phyloP scores from a whole-genome alignment of 2,329 filamentous ascomycete genomes.

The Fusarium bactridioides region DNA sequence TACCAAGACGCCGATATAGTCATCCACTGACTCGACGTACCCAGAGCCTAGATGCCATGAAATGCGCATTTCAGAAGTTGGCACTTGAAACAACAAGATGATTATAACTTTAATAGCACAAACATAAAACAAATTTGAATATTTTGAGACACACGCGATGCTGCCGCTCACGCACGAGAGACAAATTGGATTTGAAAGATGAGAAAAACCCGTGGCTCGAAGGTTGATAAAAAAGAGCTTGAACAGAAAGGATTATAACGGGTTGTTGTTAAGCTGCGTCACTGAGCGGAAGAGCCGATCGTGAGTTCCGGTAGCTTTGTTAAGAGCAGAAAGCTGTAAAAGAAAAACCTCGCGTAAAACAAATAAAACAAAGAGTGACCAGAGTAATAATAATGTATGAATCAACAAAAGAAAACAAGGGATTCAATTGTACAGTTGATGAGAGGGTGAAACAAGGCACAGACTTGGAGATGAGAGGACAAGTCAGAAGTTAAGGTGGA shows the following conservation, averaged over 20 bases:
- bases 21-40: slow-evolving; percentile 55
- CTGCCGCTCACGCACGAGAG: background rate
- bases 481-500: slow-evolving; percentile 31
- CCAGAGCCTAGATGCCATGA: slow-evolving; percentile 44
- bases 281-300: slow-evolving; percentile 21
- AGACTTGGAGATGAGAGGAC: slow-evolving; percentile 38
- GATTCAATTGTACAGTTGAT: slow-evolving; percentile 24
- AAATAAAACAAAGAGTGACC: slow-evolving; percentile 12
- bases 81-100: background rate
- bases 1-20: slow-evolving; percentile 61
- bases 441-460: slow-evolving; percentile 32
- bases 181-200: background rate
- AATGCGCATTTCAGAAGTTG: slow-evolving; percentile 39
- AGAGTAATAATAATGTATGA: background rate
- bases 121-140: background rate
- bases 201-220: background rate
- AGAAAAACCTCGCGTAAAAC: background rate
- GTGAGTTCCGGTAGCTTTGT: background rate
- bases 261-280: slow-evolving; percentile 29
- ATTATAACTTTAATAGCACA: slow-evolving; percentile 8
- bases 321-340: background rate
- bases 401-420: slow-evolving; percentile 12
- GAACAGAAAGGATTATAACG: background rate
- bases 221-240: slow-evolving; percentile 1
- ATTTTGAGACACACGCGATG: background rate